Percentiles rank a stretch among this genome's conserved stretches.
Evolutionary conservation across 192 early-diverging fungal genomes (phyloP).

Genomic region (Entomortierella beljakovae): DNA sequence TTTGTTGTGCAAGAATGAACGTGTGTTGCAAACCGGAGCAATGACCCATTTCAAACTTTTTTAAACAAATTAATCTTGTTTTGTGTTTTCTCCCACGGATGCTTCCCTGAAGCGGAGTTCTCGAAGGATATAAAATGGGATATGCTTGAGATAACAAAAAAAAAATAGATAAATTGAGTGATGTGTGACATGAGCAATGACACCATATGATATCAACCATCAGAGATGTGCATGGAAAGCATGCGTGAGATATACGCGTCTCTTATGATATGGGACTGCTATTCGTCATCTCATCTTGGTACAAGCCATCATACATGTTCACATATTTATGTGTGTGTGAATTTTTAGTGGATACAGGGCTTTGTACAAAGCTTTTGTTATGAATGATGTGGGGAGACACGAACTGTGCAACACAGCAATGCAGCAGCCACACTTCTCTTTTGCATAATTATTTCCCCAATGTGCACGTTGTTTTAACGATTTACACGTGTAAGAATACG

Average conservation of each 20-base stretch:
- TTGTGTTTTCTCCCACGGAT: not conserved
- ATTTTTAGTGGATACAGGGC: not conserved
- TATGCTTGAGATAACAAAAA: not conserved
- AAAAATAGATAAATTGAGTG: not conserved
- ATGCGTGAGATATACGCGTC: not conserved
- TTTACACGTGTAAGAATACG: too few relatives aligned
- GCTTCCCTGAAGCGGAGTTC: too few relatives aligned
- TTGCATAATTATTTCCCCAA: too few relatives aligned
- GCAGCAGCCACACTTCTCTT: too few relatives aligned
- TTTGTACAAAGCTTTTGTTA: too few relatives aligned
- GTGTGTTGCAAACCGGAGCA: too few relatives aligned
- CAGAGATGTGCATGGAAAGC: constrained; percentile 4
- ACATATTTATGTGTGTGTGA: not conserved
- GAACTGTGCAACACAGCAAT: too few relatives aligned
- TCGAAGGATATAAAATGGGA: too few relatives aligned
- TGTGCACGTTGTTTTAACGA: too few relatives aligned
- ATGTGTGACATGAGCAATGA: constrained; percentile 11
- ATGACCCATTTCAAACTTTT: too few relatives aligned
- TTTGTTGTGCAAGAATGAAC: too few relatives aligned
- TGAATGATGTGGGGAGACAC: too few relatives aligned
- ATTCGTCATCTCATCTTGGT: not conserved
- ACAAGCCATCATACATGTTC: constrained; percentile 1
- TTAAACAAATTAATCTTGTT: not conserved
- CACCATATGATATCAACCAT: constrained; percentile 38
- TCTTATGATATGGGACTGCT: not conserved